Percentiles rank a stretch among this genome's conserved stretches.
phyloP scores from a whole-genome alignment of 2,329 filamentous ascomycete genomes.

The Xylaria digitata region DNA sequence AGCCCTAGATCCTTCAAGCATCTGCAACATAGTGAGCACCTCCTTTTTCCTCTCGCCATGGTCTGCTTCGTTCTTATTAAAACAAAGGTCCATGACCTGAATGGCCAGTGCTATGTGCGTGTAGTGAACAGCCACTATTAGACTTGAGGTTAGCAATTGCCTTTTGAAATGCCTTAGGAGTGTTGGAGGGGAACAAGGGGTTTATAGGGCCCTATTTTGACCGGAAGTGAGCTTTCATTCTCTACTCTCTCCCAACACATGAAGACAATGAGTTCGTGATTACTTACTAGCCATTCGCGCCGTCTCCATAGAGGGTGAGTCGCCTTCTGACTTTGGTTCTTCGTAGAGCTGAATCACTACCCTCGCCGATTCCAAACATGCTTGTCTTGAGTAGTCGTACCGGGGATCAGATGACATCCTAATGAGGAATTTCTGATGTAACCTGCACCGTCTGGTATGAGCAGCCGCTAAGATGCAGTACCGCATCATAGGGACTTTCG shows the following conservation, averaged over 20 bases:
- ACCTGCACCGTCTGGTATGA: slow-evolving; percentile 38
- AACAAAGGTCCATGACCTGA: slow-evolving; percentile 42
- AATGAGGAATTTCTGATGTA: slow-evolving; percentile 42
- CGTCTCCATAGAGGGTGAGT: slow-evolving; percentile 30
- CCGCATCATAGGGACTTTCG: slow-evolving; percentile 40
- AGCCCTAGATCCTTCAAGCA: slow-evolving; percentile 27
- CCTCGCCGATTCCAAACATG: slow-evolving; percentile 38
- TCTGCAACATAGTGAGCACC: slow-evolving; percentile 27
- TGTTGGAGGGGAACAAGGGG: too few species aligned
- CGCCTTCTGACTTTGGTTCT: slow-evolving; percentile 13
- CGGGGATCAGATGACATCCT: slow-evolving; percentile 33
- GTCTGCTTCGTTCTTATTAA: slow-evolving; percentile 34
- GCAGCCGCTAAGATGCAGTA: slow-evolving; percentile 39
- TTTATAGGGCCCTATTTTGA: too few species aligned
- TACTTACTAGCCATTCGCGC: slow-evolving; percentile 33
- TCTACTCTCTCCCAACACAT: too few species aligned
- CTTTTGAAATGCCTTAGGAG: too few species aligned
- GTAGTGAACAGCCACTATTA: slow-evolving; percentile 35
- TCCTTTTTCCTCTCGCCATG: slow-evolving; percentile 29
- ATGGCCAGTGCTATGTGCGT: slow-evolving; percentile 39
- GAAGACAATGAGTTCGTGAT: too few species aligned
- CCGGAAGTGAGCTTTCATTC: too few species aligned
- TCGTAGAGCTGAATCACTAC: slow-evolving; percentile 32
- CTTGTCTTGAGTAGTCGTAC: slow-evolving; percentile 35
- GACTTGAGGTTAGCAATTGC: too few species aligned